Evolutionary conservation across 2,329 filamentous ascomycete species (phyloP).

Genomic region (Saccharata proteae): DNA sequence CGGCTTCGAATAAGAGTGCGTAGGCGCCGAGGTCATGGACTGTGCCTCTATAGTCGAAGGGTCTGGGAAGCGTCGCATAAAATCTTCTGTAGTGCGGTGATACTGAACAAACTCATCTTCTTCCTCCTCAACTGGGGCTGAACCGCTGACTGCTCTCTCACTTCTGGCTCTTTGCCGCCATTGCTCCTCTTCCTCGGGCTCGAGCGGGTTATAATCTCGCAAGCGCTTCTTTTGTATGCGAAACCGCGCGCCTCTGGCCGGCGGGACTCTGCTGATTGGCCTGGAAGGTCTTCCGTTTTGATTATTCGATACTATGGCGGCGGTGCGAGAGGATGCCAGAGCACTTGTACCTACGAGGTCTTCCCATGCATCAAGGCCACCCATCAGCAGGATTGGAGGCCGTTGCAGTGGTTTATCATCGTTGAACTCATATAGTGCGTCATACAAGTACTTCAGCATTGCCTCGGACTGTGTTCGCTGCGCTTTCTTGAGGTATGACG

Average conservation of each 20-base stretch:
- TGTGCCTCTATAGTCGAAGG: conserved; percentile 46
- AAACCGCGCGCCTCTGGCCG: conserved; percentile 38
- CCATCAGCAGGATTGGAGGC: conserved; percentile 64
- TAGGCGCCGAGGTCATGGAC: conserved; percentile 40
- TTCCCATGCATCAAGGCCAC: conserved; percentile 77
- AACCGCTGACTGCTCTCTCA: conserved; percentile 42
- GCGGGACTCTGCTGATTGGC: conserved; percentile 40
- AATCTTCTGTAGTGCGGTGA: conserved; percentile 67
- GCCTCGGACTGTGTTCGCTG: conserved; percentile 27
- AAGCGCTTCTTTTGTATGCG: conserved; percentile 44
- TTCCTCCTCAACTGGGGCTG: conserved; percentile 17
- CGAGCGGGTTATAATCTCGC: conserved; percentile 57
- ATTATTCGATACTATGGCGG: conserved; percentile 35
- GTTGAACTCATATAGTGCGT: conserved; percentile 75
- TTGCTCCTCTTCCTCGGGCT: conserved; percentile 64
- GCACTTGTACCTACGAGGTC: conserved; percentile 65
- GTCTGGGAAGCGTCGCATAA: conserved; percentile 69
- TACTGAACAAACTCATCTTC: conserved; percentile 23
- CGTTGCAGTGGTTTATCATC: conserved; percentile 62
- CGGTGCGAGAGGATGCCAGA: conserved; percentile 45
- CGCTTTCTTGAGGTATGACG: conserved; percentile 41
- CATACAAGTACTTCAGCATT: conserved; percentile 60
- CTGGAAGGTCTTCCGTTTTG: conserved; percentile 29
- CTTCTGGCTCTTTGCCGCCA: conserved; percentile 69
- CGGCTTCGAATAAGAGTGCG: conserved; percentile 12